phyloP scores from a whole-genome alignment of 768 basidiomycete genomes.

The Kwoniella dendrophila region DNA sequence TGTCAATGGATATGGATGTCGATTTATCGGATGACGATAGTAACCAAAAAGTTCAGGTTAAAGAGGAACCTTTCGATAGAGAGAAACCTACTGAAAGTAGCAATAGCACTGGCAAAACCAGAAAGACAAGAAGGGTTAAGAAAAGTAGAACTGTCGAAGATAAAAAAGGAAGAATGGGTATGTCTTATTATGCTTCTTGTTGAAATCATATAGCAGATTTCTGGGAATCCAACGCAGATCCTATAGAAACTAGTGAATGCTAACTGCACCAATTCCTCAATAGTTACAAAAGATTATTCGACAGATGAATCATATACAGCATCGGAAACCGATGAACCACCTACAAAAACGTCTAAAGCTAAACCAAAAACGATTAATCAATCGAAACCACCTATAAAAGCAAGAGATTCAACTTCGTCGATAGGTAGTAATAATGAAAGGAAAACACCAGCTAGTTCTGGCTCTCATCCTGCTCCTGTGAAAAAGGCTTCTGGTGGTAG shows the following conservation, averaged over 20 bases:
- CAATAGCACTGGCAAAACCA: slow-evolving; percentile 8
- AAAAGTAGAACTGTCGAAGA: slow-evolving; percentile 37
- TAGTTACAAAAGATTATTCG: slow-evolving; percentile 40
- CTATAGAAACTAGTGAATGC: neutral
- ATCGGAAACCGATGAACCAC: slow-evolving; percentile 18
- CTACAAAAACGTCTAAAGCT: neutral
- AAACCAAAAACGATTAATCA: slow-evolving; percentile 15
- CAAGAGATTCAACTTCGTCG: slow-evolving; percentile 15
- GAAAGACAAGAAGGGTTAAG: slow-evolving; percentile 42
- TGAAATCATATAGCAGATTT: neutral
- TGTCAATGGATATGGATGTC: slow-evolving; percentile 38
- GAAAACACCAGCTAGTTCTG: slow-evolving; percentile 7
- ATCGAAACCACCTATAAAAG: slow-evolving; percentile 15
- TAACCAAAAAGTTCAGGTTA: slow-evolving; percentile 10
- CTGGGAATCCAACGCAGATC: neutral
- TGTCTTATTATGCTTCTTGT: slow-evolving; percentile 11
- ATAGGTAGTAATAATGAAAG: slow-evolving; percentile 12
- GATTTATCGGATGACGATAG: slow-evolving; percentile 12
- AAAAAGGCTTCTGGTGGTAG: slow-evolving; percentile 20
- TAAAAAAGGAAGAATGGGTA: slow-evolving; percentile 48
- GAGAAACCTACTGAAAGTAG: slow-evolving; percentile 9
- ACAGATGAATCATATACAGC: slow-evolving; percentile 43
- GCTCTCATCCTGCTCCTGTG: slow-evolving; percentile 5
- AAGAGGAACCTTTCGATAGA: slow-evolving; percentile 15
- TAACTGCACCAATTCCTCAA: neutral